phyloP scores from a whole-genome alignment of 768 basidiomycete genomes.

The Paxillus ammoniavirescens region DNA sequence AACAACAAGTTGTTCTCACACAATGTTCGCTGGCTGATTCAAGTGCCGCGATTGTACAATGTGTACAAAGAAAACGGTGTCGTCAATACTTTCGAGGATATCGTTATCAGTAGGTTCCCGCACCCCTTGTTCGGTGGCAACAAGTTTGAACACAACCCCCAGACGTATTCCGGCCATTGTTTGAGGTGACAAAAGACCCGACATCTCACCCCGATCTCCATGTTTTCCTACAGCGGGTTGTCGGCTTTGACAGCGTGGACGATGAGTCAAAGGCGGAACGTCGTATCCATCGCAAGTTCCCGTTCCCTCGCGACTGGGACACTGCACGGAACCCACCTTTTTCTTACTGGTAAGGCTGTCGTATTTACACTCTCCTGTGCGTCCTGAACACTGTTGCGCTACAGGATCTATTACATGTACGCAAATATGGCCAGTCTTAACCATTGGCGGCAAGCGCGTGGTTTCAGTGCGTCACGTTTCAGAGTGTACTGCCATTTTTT shows the following conservation, averaged over 20 bases:
- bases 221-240: constrained; percentile 89
- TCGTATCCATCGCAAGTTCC: constrained; percentile 90
- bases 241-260: constrained; percentile 98
- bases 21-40: constrained; percentile 97
- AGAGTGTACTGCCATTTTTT: constrained; percentile 3
- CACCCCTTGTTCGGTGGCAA: background rate
- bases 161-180: constrained; percentile 94
- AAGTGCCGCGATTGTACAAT: constrained; percentile 91
- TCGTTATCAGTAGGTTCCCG: constrained; percentile 72
- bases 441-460: constrained; percentile 82
- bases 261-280: constrained; percentile 95
- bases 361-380: background rate
- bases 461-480: constrained; percentile 74
- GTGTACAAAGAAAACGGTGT: constrained; percentile 90
- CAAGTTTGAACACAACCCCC: background rate
- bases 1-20: constrained; percentile 92
- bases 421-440: constrained; percentile 96
- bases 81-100: constrained; percentile 84
- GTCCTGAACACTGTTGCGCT: constrained; percentile 1
- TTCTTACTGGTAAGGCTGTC: constrained; percentile 77
- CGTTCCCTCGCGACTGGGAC: constrained; percentile 89
- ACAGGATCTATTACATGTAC: constrained; percentile 95
- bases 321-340: constrained; percentile 89
- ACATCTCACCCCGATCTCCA: constrained; percentile 89
- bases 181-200: constrained; percentile 95